phyloP scores from a whole-genome alignment of 495 filamentous ascomycete genomes.

The Penicillium simplicissimum region DNA sequence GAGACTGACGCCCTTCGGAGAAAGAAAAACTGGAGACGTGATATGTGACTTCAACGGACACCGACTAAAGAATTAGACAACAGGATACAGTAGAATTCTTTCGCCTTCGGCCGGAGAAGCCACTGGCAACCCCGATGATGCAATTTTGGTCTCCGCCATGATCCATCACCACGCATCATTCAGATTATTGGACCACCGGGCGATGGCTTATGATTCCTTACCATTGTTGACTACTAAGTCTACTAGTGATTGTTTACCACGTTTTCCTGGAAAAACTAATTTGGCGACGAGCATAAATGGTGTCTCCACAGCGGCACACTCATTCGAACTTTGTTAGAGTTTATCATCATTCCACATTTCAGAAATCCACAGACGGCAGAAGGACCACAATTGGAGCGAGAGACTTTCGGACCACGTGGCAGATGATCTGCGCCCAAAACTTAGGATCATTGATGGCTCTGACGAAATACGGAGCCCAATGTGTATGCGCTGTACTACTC shows the following conservation, averaged over 20 bases:
- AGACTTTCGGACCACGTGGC: constrained; percentile 13
- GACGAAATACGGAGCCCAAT: background rate
- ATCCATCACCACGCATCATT: background rate
- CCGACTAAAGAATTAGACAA: background rate
- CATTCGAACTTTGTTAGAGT: background rate
- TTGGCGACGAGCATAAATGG: background rate
- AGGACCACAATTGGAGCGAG: constrained; percentile 8
- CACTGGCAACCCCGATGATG: background rate
- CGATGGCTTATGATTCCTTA: background rate
- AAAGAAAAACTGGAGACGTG: background rate
- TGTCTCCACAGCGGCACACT: background rate
- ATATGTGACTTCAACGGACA: background rate
- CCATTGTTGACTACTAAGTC: constrained; percentile 2
- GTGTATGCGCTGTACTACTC: background rate
- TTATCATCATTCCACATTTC: background rate
- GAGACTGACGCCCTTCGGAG: background rate
- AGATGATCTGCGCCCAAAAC: constrained; percentile 18
- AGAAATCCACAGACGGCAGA: background rate
- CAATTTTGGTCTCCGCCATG: background rate
- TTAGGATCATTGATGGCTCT: background rate
- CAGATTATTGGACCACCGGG: background rate
- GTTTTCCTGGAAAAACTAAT: background rate
- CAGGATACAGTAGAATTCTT: background rate
- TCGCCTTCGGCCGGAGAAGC: background rate
- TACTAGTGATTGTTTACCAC: constrained; percentile 1